Conservation (phyloP, 495 filamentous ascomycete species). For the Daldinia loculata region DNA sequence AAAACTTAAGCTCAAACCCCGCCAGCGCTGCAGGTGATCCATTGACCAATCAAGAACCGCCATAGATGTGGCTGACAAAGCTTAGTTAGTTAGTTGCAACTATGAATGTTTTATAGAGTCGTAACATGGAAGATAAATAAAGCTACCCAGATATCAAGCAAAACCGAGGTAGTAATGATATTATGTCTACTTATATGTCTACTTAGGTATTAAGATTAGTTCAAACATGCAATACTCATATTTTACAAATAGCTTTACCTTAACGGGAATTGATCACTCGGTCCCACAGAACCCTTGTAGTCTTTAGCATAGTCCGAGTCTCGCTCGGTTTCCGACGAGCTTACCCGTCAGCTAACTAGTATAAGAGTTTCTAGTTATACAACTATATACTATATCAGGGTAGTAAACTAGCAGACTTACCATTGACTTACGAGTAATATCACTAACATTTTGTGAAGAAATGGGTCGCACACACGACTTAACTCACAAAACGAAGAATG, state of each 20-base stretch:
- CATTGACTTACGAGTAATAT: too few relatives aligned
- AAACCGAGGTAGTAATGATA: background rate
- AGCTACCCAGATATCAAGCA: background rate
- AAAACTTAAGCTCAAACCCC: conserved; percentile 36
- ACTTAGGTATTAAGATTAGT: background rate
- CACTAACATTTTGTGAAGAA: too few relatives aligned
- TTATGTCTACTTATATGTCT: background rate
- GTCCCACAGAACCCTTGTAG: background rate
- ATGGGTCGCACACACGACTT: too few relatives aligned
- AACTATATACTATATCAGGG: background rate
- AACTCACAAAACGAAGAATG: too few relatives aligned
- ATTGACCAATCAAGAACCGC: conserved; percentile 37
- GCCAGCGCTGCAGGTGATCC: conserved; percentile 3
- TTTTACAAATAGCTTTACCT: background rate
- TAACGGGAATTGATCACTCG: background rate
- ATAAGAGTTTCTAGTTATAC: background rate
- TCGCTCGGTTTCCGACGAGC: background rate
- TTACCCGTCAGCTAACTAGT: background rate
- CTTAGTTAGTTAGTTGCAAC: background rate
- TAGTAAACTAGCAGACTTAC: background rate
- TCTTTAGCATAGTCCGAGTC: background rate
- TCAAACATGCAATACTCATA: background rate
- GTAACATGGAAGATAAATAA: background rate
- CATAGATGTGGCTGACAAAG: background rate
- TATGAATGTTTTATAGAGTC: background rate